phyloP scores from a whole-genome alignment of 1,139 yeast species.

The Pichiaceae sp. region DNA sequence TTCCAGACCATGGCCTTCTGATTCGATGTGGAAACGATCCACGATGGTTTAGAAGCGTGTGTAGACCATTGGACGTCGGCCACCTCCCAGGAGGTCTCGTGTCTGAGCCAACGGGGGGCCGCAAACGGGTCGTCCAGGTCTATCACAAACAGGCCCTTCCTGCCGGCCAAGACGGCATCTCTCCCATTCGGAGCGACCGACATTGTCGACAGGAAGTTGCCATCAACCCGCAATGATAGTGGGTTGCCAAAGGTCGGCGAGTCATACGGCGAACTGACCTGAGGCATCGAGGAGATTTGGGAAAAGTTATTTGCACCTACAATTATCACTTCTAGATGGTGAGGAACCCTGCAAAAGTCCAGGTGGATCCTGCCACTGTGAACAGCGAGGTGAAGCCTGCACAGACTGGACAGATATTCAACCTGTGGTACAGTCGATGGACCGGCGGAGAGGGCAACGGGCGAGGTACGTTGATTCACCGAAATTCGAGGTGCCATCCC shows the following conservation, averaged over 20 bases:
- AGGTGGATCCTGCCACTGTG: constrained; percentile 59
- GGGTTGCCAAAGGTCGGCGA: constrained; percentile 62
- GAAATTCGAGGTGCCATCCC: constrained; percentile 50
- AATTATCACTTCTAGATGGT: too few species aligned
- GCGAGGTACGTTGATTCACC: constrained; percentile 22
- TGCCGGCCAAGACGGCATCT: constrained; percentile 87
- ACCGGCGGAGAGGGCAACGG: constrained; percentile 55
- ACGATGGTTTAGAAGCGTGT: constrained; percentile 68
- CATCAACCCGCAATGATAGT: constrained; percentile 79
- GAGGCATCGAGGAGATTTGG: not conserved
- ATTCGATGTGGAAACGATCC: constrained; percentile 92
- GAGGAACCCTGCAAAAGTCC: constrained; percentile 51
- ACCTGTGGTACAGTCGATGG: constrained; percentile 88
- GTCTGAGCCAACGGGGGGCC: constrained; percentile 90
- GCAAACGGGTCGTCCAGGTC: constrained; percentile 93
- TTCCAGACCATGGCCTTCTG: constrained; percentile 97
- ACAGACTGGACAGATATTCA: constrained; percentile 74
- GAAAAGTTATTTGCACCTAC: too few species aligned
- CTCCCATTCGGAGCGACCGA: constrained; percentile 88
- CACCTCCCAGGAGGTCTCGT: constrained; percentile 94
- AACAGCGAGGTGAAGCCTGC: constrained; percentile 62
- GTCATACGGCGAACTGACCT: constrained; percentile 18
- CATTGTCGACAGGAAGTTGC: constrained; percentile 46
- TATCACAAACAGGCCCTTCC: constrained; percentile 80
- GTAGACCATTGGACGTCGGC: constrained; percentile 99